Evolutionary conservation across 345 rosid species (phyloP).

Genomic region (Excoecaria agallocha): DNA sequence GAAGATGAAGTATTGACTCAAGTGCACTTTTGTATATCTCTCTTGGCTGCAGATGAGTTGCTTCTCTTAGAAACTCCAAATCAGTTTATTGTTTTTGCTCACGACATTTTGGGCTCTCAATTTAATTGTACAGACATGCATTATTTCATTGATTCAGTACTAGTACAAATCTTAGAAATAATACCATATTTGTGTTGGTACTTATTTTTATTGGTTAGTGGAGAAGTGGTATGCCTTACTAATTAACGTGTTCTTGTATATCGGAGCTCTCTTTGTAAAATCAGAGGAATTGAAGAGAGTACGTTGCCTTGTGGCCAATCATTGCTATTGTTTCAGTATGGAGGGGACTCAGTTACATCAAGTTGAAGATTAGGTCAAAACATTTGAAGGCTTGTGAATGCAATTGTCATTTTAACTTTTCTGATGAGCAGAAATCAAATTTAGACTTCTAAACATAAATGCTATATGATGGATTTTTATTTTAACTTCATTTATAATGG

Average conservation of each 20-base stretch:
- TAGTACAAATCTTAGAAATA: not conserved
- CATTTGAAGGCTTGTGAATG: not conserved
- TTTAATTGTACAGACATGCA: constrained; percentile 39
- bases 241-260: constrained; percentile 15
- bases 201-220: constrained; percentile 3
- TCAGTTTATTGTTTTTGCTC: constrained; percentile 23
- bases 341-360: not conserved
- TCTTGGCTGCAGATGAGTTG: constrained; percentile 56
- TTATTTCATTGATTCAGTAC: constrained; percentile 24
- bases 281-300: constrained; percentile 1
- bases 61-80: constrained; percentile 48
- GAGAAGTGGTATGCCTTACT: not conserved
- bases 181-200: not conserved
- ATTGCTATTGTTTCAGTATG: not conserved
- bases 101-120: constrained; percentile 23
- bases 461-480: not conserved
- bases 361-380: not conserved
- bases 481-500: not conserved
- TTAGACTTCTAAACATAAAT: not conserved
- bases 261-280: not conserved
- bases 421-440: not conserved
- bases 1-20: constrained; percentile 34
- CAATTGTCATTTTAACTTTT: not conserved
- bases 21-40: constrained; percentile 42
- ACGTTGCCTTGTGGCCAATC: not conserved